Conservation (phyloP, 495 filamentous ascomycete species). For the Parmelia sp. region DNA sequence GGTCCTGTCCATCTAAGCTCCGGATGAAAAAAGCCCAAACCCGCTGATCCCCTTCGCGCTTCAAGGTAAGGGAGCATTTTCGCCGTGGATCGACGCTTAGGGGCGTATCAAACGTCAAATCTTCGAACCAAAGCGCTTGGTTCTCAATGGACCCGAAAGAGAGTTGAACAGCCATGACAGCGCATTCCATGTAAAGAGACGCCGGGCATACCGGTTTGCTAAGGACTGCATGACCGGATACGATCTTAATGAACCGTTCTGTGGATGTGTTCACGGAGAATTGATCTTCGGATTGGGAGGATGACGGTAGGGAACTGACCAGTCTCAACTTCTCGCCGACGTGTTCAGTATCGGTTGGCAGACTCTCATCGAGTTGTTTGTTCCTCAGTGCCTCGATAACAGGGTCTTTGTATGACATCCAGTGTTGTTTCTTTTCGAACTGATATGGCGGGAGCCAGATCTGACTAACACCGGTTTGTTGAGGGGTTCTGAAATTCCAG, state of each 20-base stretch:
- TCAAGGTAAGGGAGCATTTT: no score
- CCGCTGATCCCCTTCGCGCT: no score
- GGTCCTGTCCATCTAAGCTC: no score
- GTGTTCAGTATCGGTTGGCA: no score
- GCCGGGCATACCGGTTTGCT: slow-evolving; percentile 37
- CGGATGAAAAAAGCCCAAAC: no score
- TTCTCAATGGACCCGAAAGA: background rate
- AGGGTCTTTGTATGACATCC: slow-evolving; percentile 27
- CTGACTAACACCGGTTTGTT: slow-evolving; percentile 33
- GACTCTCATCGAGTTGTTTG: slow-evolving; percentile 7
- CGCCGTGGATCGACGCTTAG: slow-evolving; percentile 17
- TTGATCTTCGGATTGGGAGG: no score
- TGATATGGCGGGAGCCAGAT: slow-evolving; percentile 49
- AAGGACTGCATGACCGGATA: slow-evolving; percentile 36
- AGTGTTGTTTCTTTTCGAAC: slow-evolving; percentile 43
- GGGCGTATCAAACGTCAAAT: slow-evolving; percentile 18
- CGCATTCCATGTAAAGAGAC: slow-evolving; percentile 39
- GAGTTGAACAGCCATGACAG: slow-evolving; percentile 17
- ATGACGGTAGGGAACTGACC: background rate
- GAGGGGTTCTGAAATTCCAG: slow-evolving; percentile 45
- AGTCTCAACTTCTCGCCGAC: no score
- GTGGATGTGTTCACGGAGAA: no score
- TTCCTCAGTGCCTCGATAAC: slow-evolving; percentile 4
- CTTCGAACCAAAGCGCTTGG: slow-evolving; percentile 6
- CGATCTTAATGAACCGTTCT: slow-evolving; percentile 16